Evolutionary conservation across 257 asterid species (phyloP), one percentile per base, ranked within the genome.

Genomic region (Ballota nigra): DNA sequence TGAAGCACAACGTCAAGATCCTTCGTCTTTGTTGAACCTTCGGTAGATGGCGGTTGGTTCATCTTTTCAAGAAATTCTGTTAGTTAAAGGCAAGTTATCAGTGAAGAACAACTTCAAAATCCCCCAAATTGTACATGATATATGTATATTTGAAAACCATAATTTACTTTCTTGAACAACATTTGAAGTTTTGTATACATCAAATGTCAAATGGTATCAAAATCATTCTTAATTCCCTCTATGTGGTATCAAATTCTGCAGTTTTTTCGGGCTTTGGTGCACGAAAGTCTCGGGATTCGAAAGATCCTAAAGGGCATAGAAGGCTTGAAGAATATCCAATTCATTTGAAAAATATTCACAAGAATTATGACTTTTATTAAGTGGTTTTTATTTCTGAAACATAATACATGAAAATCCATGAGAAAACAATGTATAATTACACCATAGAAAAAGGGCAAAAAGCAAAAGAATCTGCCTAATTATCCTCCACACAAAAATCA

Each of bases 1-100:
- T 85, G 76, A 3, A 93, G 89, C 23, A 92, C 73, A 19, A 77
- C 19, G 66, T 91, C 97, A 73, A 93, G 29, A 20, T 45, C 77
- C 77, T 78, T 64, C 4, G 88, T 81, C 76, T 78, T 86, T 8
- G 83, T 49, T 38, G 83, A 41, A 10, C 72, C 8, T 6, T 70
- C 4, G 20, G 81, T 1, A 22, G 83, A 2, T 29, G 74, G 51
- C 8, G 63, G 52, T 71, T 75, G 67, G 45, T 36, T 60, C 85
- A 78, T 80, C 53, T 18, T 70, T 60, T 20, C 11, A 67, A n/a
- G n/a, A n/a, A n/a, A 9, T n/a, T 55, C 58, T 75, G 63, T 34
- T 7, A 29, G 40, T 67, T 12, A 26, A n/a, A n/a, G n/a, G n/a
- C n/a, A n/a, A n/a, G n/a, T n/a, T n/a, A n/a, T n/a, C n/a, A n/a